Percentiles rank a stretch among this genome's conserved stretches.
These are phyloP conservation scores for Daedaleopsis nitida DNA, from an alignment of 768 basidiomycete genomes.

Conservation along the genomic window DNA sequence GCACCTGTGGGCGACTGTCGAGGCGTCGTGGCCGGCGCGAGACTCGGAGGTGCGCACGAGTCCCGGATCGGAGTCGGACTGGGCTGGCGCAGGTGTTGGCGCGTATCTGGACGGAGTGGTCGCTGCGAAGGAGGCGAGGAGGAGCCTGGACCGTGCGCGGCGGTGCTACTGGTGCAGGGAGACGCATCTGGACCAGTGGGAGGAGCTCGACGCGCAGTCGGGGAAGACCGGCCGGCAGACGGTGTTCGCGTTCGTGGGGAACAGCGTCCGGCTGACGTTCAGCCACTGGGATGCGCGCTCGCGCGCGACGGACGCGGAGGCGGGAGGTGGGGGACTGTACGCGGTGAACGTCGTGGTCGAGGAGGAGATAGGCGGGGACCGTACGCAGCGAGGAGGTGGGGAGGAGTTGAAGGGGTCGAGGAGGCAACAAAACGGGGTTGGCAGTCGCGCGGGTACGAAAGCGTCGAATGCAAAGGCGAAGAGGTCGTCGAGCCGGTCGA, in stretches of 20 bases:
- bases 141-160: background rate
- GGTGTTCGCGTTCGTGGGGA: background rate
- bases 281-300: background rate
- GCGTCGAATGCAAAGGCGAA: background rate
- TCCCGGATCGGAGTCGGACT: too few relatives aligned
- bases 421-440: background rate
- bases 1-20: background rate
- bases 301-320: background rate
- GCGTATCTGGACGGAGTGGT: too few relatives aligned
- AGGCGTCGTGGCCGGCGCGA: background rate
- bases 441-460: background rate
- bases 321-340: background rate
- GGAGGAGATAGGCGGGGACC: background rate
- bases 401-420: background rate
- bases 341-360: background rate
- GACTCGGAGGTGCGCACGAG: background rate
- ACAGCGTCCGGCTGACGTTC: background rate
- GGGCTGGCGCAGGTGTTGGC: too few relatives aligned
- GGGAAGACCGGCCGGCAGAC: background rate
- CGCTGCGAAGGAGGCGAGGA: background rate
- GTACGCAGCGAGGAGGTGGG: background rate
- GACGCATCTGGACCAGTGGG: background rate
- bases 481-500: background rate
- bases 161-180: constrained; percentile 1
- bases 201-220: background rate